Percentiles rank a stretch among this genome's conserved stretches.
phyloP scores from a whole-genome alignment of 2,329 filamentous ascomycete species.

The Claviceps africana region DNA sequence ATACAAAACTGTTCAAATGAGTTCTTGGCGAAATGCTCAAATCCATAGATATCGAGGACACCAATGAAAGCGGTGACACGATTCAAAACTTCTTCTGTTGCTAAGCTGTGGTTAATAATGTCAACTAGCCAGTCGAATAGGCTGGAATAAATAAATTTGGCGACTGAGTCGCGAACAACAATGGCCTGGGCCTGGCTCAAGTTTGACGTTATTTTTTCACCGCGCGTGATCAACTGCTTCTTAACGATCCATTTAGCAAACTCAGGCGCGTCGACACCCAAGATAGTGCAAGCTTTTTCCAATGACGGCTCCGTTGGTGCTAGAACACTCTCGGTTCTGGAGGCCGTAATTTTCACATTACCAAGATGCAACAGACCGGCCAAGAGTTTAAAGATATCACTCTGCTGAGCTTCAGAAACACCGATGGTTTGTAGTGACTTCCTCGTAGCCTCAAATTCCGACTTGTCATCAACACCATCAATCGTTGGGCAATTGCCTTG shows the following conservation, averaged over 20 bases:
- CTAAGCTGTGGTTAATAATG: constrained; percentile 80
- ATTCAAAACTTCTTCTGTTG: constrained; percentile 72
- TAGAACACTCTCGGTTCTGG: constrained; percentile 75
- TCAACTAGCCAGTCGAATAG: constrained; percentile 99
- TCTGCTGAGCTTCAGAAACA: constrained; percentile 58
- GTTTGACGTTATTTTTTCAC: constrained; percentile 95
- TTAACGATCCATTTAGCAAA: constrained; percentile 98
- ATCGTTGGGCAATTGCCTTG: constrained; percentile 86
- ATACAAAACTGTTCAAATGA: constrained; percentile 99
- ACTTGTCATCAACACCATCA: constrained; percentile 88
- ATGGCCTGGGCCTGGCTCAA: constrained; percentile 84
- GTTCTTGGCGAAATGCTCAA: constrained; percentile 98
- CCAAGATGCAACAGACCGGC: constrained; percentile 87
- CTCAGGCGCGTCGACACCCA: constrained; percentile 73
- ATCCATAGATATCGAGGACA: constrained; percentile 97
- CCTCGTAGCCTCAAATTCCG: constrained; percentile 80
- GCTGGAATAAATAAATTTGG: constrained; percentile 97
- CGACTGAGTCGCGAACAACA: constrained; percentile 91
- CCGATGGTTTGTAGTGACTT: constrained; percentile 80
- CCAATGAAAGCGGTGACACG: constrained; percentile 86
- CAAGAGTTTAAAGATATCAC: constrained; percentile 77
- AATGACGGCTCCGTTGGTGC: constrained; percentile 69
- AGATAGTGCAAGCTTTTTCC: constrained; percentile 64
- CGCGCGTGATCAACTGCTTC: constrained; percentile 91
- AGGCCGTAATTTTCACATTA: constrained; percentile 90